Percentiles rank a stretch among this genome's conserved stretches.
Evolutionary conservation across 1,284 basidiomycete species (phyloP).

Genomic region (Sphaerobolus stellatus): DNA sequence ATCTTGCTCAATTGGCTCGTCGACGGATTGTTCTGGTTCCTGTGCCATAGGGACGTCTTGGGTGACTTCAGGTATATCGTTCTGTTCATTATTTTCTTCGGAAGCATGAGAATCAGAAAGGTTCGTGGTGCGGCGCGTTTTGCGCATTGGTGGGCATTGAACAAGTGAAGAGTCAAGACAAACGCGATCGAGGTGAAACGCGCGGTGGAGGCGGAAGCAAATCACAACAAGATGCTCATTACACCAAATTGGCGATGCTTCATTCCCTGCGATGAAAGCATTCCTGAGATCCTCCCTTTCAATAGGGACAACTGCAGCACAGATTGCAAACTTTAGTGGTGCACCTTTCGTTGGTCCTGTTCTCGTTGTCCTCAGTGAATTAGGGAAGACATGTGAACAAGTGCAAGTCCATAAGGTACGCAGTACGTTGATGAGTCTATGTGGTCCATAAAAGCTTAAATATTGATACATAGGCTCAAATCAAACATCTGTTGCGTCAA

Average conservation of each 20-base stretch:
- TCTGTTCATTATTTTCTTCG: not conserved
- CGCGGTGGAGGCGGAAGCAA: not conserved
- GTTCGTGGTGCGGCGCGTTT: not conserved
- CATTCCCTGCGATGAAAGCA: not conserved
- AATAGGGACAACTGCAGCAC: slow-evolving; percentile 27
- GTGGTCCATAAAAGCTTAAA: not conserved
- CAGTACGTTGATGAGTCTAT: not conserved
- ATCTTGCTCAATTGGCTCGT: not conserved
- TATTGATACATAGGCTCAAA: not conserved
- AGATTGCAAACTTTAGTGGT: slow-evolving; percentile 42
- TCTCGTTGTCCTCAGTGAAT: slow-evolving; percentile 40
- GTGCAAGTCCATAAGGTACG: slow-evolving; percentile 47
- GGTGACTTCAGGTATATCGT: too few relatives aligned
- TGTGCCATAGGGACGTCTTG: too few relatives aligned
- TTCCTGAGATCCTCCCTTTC: slow-evolving; percentile 5
- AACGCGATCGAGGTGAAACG: not conserved
- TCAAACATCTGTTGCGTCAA: not conserved
- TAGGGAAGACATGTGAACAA: slow-evolving; percentile 42
- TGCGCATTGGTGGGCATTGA: not conserved
- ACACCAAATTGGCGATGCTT: not conserved
- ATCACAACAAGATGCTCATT: not conserved
- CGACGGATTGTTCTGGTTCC: not conserved
- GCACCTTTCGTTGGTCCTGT: slow-evolving; percentile 44
- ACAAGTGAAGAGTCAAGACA: not conserved
- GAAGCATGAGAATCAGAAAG: not conserved